phyloP scores from a whole-genome alignment of 768 basidiomycete genomes.

The Phallus indusiatus region DNA sequence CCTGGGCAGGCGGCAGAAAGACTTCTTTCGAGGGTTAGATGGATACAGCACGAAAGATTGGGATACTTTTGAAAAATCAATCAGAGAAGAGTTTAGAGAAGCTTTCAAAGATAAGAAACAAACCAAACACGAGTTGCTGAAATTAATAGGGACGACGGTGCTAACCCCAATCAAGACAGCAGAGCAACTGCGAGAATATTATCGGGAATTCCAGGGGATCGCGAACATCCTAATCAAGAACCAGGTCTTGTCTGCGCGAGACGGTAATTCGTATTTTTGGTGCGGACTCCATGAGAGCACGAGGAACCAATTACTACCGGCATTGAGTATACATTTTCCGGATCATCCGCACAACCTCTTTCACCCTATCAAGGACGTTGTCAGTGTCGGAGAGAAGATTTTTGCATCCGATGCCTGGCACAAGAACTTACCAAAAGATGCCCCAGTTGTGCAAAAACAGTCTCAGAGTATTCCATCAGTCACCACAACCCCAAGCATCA shows the following conservation, averaged over 20 bases:
- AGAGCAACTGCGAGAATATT: background rate
- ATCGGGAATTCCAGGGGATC: background rate
- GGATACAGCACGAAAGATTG: background rate
- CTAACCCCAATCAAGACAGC: background rate
- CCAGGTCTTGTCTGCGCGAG: background rate
- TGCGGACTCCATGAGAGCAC: background rate
- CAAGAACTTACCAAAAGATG: background rate
- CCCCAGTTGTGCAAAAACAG: background rate
- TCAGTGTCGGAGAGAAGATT: background rate
- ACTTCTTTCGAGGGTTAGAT: background rate
- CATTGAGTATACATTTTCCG: background rate
- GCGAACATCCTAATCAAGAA: background rate
- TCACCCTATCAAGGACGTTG: background rate
- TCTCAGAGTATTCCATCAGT: background rate
- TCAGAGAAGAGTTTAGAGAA: background rate
- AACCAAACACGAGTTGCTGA: background rate
- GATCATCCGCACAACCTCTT: background rate
- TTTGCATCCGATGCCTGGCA: background rate
- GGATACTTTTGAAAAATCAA: background rate
- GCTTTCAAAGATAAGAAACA: background rate
- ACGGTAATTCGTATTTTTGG: background rate
- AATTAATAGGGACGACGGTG: background rate
- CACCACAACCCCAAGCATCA: background rate
- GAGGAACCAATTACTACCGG: background rate
- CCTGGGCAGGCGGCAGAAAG: background rate